Evolutionary conservation across 2,329 filamentous ascomycete genomes (phyloP), one percentile per base, ranked within the genome.

Genomic region (Anisogramma anomala): DNA sequence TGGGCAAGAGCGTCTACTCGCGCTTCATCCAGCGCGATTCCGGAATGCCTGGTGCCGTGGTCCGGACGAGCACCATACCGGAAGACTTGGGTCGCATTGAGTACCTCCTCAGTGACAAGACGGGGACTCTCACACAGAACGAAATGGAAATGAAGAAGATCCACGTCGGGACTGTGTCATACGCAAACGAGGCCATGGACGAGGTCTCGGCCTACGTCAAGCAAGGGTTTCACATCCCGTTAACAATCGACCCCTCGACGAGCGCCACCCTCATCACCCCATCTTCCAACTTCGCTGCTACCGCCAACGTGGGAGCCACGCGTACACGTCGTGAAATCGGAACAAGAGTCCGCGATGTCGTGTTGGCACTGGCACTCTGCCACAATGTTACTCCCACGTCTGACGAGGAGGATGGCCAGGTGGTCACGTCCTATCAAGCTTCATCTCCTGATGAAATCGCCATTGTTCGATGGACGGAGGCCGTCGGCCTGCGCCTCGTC

Each of bases 111-210:
- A 95, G 86, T 48, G 91, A 98, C 61, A 98, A 98, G 62, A 98
- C 91, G 1, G 91, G 91, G n/a, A 98, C 91, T 2, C 62, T 98
- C 45, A 98, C 91, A 0, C 87, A 96, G 52, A 98, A 98, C 55
- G 86, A 94, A 55, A 95, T 95, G 88, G 89, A 95, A 56, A 82
- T 98, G 72, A 94, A 93, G 58, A 98, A 98, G 63, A 89, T 98
- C 5, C 93, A 98, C 55, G 85, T 98, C 39, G 91, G 93, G 8
- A 98, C 91, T 8, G 91, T 96, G 1, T 96, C 89, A 1, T 98
- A 98, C 55, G 91, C 89, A 25, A 94, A 94, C 52, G 91, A 98
- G 57, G 89, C 91, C 8, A 98, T 98, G 91, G 91, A 96, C 52
- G 93, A 98, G 64, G 91, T 98, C 10, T 68, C 77, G 10, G 74